Evolutionary conservation across 164 flowering plant genomes (phyloP), one percentile per base, ranked within the genome.

Genomic region (Magnolia kwangsiensis): DNA sequence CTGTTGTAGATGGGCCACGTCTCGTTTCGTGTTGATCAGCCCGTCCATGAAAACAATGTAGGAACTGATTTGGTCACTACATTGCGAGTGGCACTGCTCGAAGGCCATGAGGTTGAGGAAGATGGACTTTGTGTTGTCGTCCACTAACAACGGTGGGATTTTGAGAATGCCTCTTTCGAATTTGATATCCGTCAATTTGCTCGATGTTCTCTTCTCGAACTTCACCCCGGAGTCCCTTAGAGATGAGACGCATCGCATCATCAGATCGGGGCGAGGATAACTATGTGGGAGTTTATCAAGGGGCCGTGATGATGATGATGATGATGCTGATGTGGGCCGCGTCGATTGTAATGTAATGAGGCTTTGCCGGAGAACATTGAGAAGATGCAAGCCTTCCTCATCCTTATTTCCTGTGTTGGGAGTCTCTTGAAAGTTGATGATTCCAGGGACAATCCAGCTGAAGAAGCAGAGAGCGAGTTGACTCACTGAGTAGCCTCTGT

Each of bases 141-240:
- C 82, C 0, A 86, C 55, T 8, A 63, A 61, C 7, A 86, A 37
- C 0, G 64, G 13, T 0, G 87, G 86, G 7, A 82, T 81, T 64
- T 77, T 51, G 0, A 86, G 76, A 6, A 76, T 72, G 5, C 85
- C 83, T 21, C 73, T 50, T 0, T 50, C 51, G 50, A 79, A 77
- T 7, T 67, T 75, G 1, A 86, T 75, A 50, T 86, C 83, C 67
- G 81, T 76, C 59, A 86, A 75, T 68, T 79, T 81, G 23, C 63
- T 74, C 0, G 76, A 21, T 4, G 58, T 61, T 4, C 21, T 69
- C 80, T 55, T 79, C 31, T 8, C 21, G 68, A 79, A 72, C 65
- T 75, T 79, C 24, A 79, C 66, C 31, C 81, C 81, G 1, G 81
- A 29, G 49, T 59, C 58, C 66, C 13, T 71, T 21, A 79, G 50